Percentiles rank a stretch among this genome's conserved stretches.
Evolutionary conservation across 1,284 basidiomycete genomes (phyloP).

Genomic region (Ganoderma resinaceum): DNA sequence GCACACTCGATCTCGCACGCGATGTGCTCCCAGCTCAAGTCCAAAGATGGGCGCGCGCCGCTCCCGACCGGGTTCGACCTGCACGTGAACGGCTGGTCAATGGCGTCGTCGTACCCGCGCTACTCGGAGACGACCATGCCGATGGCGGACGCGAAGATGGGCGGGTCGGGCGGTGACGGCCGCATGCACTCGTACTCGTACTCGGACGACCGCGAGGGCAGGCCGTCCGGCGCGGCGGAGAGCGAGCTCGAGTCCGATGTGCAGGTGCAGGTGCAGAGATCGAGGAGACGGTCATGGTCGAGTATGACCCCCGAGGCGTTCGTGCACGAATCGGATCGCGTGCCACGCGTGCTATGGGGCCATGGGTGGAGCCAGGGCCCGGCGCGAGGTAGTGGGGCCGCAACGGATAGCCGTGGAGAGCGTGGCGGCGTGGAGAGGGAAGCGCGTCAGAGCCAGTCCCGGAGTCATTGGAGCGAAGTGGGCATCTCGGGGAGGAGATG

Average conservation of each 20-base stretch:
- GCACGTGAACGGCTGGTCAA: conserved; percentile 21
- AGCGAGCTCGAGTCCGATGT: conserved; percentile 17
- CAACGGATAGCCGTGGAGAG: not conserved
- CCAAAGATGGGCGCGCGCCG: conserved; percentile 10
- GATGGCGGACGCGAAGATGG: not conserved
- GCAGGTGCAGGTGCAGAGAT: conserved; percentile 34
- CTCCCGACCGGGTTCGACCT: conserved; percentile 25
- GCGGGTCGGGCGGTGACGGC: not conserved
- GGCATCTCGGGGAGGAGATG: not conserved
- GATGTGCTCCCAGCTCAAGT: conserved; percentile 33
- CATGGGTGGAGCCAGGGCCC: not conserved
- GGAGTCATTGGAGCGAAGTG: not conserved
- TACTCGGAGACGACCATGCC: not conserved
- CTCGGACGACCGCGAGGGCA: not conserved
- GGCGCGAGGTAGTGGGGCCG: not conserved
- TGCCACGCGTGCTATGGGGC: conserved; percentile 27
- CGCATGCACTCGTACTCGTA: not conserved
- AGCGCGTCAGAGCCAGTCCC: not conserved
- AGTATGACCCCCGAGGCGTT: conserved; percentile 26
- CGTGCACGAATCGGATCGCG: conserved; percentile 27
- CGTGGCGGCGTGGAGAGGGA: not conserved
- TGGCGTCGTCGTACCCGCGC: conserved; percentile 9
- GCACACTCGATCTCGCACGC: conserved; percentile 29
- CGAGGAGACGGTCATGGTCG: conserved; percentile 32
- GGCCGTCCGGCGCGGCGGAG: conserved; percentile 1